Base-by-base conservation (phyloP, 805 yeast genomes). In the Lipomyces japonicus region DNA sequence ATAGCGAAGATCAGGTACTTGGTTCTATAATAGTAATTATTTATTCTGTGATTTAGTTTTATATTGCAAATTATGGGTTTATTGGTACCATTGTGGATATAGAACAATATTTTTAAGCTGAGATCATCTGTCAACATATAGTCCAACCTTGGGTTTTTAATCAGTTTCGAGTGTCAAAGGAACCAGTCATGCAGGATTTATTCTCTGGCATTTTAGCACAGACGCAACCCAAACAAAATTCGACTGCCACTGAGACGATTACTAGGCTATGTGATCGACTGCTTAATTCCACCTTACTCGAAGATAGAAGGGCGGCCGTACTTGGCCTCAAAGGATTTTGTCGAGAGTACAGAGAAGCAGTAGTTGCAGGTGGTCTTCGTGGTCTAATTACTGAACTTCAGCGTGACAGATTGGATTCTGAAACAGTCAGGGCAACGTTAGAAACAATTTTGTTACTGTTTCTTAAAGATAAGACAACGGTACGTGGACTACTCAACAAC, bases 221-320 rank as follows among this genome's bases (percentile, higher is more conserved):
- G 61, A 51, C 69, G 5, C 75, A 70, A 58, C 82, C 81, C 22
- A 77, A 76, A 60, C 82, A 74, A 62, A 44, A 51, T 39, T 35
- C 54, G 42, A 71, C 80, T 6, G 91, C 81, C 2, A 87, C 83
- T 60, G 95, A 86, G 63, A 84, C 95, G 12, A 91, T 93, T 52
- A 80, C 91, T 4, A 87, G 93, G 3, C 73, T 93, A 39, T 86
- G 96, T 59, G 96, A 95, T 64, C 74, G 97, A 37, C 76, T 91
- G 48, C 79, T 81, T 39, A 88, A 93, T 68, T 82, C 97, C 2
- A 83, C 84, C 0, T 68, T 86, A 55, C 75, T 93, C 2, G 80
- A 85, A 25, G 98, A 93, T 68, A 75, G 97, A 55, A 72, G 95
- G 46, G 91, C 96, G 1, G 97, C 97, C 0, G 86, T 91, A 3